Percentiles rank a stretch among this genome's conserved stretches.
Conservation (phyloP, 1,284 basidiomycete genomes). For the Xanthoconium separans region DNA sequence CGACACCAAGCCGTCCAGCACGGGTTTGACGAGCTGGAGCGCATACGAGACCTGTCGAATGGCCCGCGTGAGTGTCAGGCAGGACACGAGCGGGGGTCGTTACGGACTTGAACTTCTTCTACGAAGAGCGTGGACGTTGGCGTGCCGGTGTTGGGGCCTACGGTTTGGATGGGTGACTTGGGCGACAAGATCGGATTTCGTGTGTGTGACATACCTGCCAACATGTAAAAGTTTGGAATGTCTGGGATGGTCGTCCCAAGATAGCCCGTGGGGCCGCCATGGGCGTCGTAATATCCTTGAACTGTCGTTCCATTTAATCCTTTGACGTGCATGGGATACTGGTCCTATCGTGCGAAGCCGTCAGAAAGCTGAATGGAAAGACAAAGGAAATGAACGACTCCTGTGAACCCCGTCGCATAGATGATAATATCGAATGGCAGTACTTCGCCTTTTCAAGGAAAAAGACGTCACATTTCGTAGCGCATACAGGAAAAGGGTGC, state of each 20-base stretch:
- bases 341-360: slow-evolving; percentile 19
- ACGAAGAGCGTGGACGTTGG: slow-evolving; percentile 34
- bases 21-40: slow-evolving; percentile 31
- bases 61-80: not conserved
- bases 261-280: slow-evolving; percentile 38
- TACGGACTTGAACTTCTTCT: slow-evolving; percentile 30
- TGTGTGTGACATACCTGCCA: slow-evolving; percentile 20
- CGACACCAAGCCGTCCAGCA: slow-evolving; percentile 24
- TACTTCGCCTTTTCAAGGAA: slow-evolving; percentile 20
- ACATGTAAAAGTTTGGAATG: slow-evolving; percentile 40
- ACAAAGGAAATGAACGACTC: slow-evolving; percentile 12
- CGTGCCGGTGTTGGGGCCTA: slow-evolving; percentile 35
- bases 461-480: not conserved
- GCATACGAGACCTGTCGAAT: slow-evolving; percentile 23
- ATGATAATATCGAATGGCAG: slow-evolving; percentile 34
- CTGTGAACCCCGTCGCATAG: slow-evolving; percentile 35
- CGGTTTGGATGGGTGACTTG: not conserved
- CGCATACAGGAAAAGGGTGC: not conserved
- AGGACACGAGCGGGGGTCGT: not conserved
- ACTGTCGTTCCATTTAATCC: slow-evolving; percentile 30
- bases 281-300: slow-evolving; percentile 33
- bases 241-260: slow-evolving; percentile 35
- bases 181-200: not conserved
- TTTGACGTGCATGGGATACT: slow-evolving; percentile 27
- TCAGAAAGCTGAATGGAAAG: slow-evolving; percentile 3